Base-by-base conservation (phyloP, 805 yeast genomes). In the Nakazawaea pomicola region DNA sequence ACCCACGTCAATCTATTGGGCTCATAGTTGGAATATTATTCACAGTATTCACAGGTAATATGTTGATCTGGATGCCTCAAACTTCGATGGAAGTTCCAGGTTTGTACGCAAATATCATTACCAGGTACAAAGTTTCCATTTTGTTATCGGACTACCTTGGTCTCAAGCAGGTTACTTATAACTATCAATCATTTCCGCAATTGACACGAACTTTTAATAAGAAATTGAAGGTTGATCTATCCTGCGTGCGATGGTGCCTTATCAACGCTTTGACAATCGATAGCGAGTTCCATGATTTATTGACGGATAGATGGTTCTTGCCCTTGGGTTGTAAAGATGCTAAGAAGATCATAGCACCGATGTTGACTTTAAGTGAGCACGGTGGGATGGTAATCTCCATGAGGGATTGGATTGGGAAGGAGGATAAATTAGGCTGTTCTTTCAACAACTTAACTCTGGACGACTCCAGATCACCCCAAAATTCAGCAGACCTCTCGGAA, bases 331-430 rank as follows among this genome's bases (percentile, higher is more conserved):
- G 95, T 53, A 73, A 68, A 41, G 76, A 74, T 40, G 82, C 95
- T 0, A 72, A 83, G 28, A 76, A 78, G 39, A 85, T 88, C 4
- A 82, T 89, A 21, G 81, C 95, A 0, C 99, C 99, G 0, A 74
- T 93, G 68, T 67, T 93, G 33, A 84, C 96, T 0, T 65, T 93
- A 37, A 78, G 85, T 48, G 99, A 93, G 56, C 95, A 89, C 54
- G 99, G 99, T 25, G 99, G 99, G 2, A 86, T 91, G 77, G 89
- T 90, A 10, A 78, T 93, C 6, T 79, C 97, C 1, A 76, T 89
- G 72, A 72, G 95, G 49, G 99, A 93, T 58, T 91, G 96, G 88
- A 65, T 90, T 12, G 89, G 87, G 3, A 76, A 76, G 4, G 76
- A 76, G 41, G 85, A 81, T 16, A 74, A 75, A 36, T 52, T 82